Evolutionary conservation across 1,139 yeast genomes (phyloP).

Genomic region (Candida sp.): DNA sequence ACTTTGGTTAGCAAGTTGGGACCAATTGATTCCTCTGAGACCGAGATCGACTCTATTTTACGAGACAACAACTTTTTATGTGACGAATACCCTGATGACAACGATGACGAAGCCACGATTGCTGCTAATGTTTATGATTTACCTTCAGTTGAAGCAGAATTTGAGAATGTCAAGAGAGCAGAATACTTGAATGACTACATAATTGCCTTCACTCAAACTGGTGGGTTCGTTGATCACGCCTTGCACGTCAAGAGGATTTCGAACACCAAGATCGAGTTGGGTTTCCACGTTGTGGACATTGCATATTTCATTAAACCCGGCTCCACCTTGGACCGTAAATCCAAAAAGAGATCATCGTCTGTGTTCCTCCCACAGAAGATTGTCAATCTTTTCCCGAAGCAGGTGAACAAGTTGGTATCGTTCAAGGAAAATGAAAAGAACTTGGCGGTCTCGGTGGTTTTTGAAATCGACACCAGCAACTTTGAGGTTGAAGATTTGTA

Average conservation of each 20-base stretch:
- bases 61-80: slow-evolving; percentile 93
- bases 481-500: slow-evolving; percentile 79
- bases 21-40: slow-evolving; percentile 71
- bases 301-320: slow-evolving; percentile 73
- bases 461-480: slow-evolving; percentile 76
- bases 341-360: slow-evolving; percentile 88
- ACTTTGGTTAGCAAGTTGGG: slow-evolving; percentile 91
- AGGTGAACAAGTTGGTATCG: slow-evolving; percentile 62
- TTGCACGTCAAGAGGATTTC: slow-evolving; percentile 70
- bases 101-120: slow-evolving; percentile 11
- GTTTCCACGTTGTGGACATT: slow-evolving; percentile 84
- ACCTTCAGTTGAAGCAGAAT: slow-evolving; percentile 41
- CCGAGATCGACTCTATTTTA: slow-evolving; percentile 88
- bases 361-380: slow-evolving; percentile 88
- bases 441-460: slow-evolving; percentile 80
- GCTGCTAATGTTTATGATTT: slow-evolving; percentile 31
- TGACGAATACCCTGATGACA: slow-evolving; percentile 72
- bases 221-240: slow-evolving; percentile 73
- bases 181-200: slow-evolving; percentile 67
- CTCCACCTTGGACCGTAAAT: slow-evolving; percentile 82
- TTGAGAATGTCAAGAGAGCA: slow-evolving; percentile 45
- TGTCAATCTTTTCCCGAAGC: slow-evolving; percentile 70
- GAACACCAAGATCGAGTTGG: slow-evolving; percentile 67
- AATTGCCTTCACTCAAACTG: slow-evolving; percentile 68
- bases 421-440: slow-evolving; percentile 64